Evolutionary conservation across 495 filamentous ascomycete genomes (phyloP).

Genomic region (Evansstolkia leycettana): DNA sequence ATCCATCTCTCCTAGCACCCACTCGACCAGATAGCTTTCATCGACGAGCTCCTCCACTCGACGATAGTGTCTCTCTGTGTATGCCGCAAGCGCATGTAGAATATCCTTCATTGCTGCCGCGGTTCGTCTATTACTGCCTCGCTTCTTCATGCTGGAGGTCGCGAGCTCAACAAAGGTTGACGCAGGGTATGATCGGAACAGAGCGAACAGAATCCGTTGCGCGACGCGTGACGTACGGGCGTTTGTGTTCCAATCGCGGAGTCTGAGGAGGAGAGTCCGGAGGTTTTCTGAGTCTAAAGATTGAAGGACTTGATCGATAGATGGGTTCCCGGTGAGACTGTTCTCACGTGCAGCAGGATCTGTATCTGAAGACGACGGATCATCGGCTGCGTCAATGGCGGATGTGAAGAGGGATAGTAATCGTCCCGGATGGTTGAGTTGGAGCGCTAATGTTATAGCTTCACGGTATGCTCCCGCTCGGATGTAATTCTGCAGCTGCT

Average conservation of each 20-base stretch:
- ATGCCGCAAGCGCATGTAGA: conserved; percentile 66
- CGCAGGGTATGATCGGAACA: conserved; percentile 69
- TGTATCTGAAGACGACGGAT: conserved; percentile 12
- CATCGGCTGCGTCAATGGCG: conserved; percentile 52
- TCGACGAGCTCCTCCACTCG: conserved; percentile 81
- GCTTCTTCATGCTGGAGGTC: conserved; percentile 27
- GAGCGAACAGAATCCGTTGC: conserved; percentile 68
- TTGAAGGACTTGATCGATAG: conserved; percentile 75
- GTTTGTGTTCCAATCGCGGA: conserved; percentile 96
- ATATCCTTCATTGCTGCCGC: conserved; percentile 68
- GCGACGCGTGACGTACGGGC: conserved; percentile 74
- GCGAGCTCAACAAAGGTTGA: conserved; percentile 58
- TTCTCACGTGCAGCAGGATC: conserved; percentile 16
- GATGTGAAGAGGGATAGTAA: conserved; percentile 71
- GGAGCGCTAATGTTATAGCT: conserved; percentile 81
- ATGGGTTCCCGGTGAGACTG: conserved; percentile 54
- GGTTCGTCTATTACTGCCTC: conserved; percentile 25
- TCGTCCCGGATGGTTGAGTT: conserved; percentile 83
- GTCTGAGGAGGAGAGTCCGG: conserved; percentile 58
- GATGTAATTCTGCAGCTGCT: conserved; percentile 84
- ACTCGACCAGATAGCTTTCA: conserved; percentile 89
- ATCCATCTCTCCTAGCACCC: conserved; percentile 89
- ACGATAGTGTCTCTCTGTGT: conserved; percentile 85
- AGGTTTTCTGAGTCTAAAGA: conserved; percentile 74
- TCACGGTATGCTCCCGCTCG: conserved; percentile 74